phyloP scores from a whole-genome alignment of 345 rosid species.

The Salix udensis region DNA sequence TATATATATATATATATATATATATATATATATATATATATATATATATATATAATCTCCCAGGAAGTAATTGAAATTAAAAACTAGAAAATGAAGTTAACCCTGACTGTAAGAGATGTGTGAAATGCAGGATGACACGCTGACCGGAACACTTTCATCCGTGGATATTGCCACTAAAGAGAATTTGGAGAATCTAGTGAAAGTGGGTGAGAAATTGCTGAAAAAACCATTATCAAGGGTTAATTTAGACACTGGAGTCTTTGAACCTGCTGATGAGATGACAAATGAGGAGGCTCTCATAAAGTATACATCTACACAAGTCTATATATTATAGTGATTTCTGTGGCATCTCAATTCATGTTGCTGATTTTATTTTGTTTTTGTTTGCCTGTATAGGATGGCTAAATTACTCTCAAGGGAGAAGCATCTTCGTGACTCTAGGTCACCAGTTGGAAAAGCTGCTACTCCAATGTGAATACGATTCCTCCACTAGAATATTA shows the following conservation, averaged over 20 bases:
- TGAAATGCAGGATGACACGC: slow-evolving; percentile 20
- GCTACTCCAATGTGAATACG: background rate
- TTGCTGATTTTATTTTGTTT: background rate
- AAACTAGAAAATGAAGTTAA: too few relatives aligned
- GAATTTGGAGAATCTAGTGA: slow-evolving; percentile 41
- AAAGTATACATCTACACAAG: slow-evolving; percentile 22
- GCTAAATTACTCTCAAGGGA: slow-evolving; percentile 59
- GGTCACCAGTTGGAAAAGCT: slow-evolving; percentile 26
- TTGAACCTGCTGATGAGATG: slow-evolving; percentile 24
- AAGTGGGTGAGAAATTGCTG: slow-evolving; percentile 45
- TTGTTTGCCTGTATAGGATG: slow-evolving; percentile 40
- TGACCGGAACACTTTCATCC: slow-evolving; percentile 50
- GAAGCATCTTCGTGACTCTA: slow-evolving; percentile 41
- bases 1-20: too few relatives aligned
- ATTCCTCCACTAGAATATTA: background rate
- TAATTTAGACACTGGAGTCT: slow-evolving; percentile 43
- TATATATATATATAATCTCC: too few relatives aligned
- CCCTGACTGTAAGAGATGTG: too few relatives aligned
- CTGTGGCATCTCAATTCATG: too few relatives aligned
- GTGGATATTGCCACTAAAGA: slow-evolving; percentile 10
- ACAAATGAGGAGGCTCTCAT: slow-evolving; percentile 59
- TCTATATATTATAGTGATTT: background rate
- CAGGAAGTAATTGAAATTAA: too few relatives aligned
- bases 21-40: too few relatives aligned
- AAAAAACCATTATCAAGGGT: slow-evolving; percentile 51